phyloP scores from a whole-genome alignment of 2,329 filamentous ascomycete genomes.

The Fusarium pseudograminearum region DNA sequence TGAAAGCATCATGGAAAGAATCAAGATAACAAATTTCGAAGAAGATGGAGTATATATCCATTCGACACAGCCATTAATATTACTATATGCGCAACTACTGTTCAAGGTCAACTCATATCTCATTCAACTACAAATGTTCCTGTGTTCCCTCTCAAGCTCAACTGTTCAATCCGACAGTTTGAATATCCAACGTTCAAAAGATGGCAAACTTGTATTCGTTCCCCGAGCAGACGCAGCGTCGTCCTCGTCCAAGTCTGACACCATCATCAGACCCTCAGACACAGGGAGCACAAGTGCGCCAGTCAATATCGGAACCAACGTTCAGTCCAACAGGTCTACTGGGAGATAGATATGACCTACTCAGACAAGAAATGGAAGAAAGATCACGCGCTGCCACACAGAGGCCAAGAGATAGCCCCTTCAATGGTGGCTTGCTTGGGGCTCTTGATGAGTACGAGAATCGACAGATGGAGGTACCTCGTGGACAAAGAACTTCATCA shows the following conservation, averaged over 20 bases:
- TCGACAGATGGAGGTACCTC: accelerated
- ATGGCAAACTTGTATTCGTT: not conserved
- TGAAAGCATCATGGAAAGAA: no score
- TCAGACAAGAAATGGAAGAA: not conserved
- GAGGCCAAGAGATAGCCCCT: not conserved
- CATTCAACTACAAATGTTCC: not conserved
- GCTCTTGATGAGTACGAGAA: not conserved
- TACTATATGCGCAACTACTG: accelerated
- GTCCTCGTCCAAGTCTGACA: not conserved
- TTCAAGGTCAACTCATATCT: no score
- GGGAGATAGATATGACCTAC: slow-evolving; percentile 6
- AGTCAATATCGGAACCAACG: not conserved
- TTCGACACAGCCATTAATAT: accelerated
- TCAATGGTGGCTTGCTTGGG: not conserved
- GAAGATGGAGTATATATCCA: not conserved
- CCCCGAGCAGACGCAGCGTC: accelerated
- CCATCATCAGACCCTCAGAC: accelerated
- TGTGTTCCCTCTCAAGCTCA: slow-evolving; percentile 1
- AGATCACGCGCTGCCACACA: not conserved
- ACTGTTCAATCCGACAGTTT: not conserved
- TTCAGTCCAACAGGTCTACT: slow-evolving; percentile 2
- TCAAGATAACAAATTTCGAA: accelerated
- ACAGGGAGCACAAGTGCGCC: not conserved
- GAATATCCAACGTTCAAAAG: not conserved
- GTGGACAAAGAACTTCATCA: not conserved